These are phyloP conservation scores for Rhizophlyctis rosea DNA, from an alignment of 192 early-diverging fungal species.

Conservation along the genomic window DNA sequence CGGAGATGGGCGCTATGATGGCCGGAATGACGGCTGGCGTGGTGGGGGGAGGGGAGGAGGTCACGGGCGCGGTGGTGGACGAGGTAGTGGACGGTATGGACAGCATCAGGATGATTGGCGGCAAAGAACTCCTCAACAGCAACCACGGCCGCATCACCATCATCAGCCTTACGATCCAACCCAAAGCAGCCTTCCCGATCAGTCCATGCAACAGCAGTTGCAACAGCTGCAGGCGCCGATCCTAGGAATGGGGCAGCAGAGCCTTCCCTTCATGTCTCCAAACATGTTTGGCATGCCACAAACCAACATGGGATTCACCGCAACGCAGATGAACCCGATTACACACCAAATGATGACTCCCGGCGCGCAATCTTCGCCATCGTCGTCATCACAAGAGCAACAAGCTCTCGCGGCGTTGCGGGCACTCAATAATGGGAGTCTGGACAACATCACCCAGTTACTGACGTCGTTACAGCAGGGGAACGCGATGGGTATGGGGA, in stretches of 20 bases:
- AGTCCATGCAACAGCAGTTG: background rate
- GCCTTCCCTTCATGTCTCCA: background rate
- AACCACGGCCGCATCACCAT: slow-evolving; percentile 23
- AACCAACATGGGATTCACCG: too few species aligned
- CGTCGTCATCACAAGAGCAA: too few species aligned
- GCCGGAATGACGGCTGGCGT: background rate
- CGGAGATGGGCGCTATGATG: slow-evolving; percentile 2
- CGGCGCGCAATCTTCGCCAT: too few species aligned
- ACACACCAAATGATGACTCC: too few species aligned
- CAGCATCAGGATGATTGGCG: slow-evolving; percentile 13
- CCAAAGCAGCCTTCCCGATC: slow-evolving; percentile 1
- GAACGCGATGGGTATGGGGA: too few species aligned
- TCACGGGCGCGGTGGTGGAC: background rate
- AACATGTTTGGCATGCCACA: too few species aligned
- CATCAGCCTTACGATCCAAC: slow-evolving; percentile 23
- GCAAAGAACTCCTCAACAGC: slow-evolving; percentile 18
- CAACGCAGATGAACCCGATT: too few species aligned
- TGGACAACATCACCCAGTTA: too few species aligned
- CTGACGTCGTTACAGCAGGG: too few species aligned
- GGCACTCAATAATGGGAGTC: too few species aligned
- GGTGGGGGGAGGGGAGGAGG: background rate
- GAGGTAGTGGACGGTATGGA: slow-evolving; percentile 13
- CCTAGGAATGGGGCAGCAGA: background rate
- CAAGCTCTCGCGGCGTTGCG: too few species aligned
- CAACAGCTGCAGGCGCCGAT: background rate